Base-by-base conservation (phyloP, 805 yeast genomes). In the Suhomyces sp. region DNA sequence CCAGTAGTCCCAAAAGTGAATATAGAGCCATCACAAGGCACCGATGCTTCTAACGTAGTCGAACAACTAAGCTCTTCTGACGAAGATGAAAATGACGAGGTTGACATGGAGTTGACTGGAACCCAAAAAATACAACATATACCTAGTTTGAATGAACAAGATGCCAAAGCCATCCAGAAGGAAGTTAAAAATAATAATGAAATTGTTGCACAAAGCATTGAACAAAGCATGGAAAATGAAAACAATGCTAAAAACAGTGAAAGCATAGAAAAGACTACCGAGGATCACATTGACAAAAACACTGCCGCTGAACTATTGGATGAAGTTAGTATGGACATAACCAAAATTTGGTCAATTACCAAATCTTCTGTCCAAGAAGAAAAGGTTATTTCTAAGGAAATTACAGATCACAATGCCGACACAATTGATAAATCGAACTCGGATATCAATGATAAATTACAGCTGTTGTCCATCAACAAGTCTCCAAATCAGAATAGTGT, bases 91-190 rank as follows among this genome's bases (percentile, higher is more conserved):
- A 49, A 54, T 38, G 60, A 52, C 5, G 61, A 58, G 15, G 60
- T 51, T 6, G 67, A 65, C 33, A 66, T 66, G 63, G 72, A 69
- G 41, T 54, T 57, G 22, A 57, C 60, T 4, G 54, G 47, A 8
- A 44, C 52, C 4, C 59, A 49, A 22, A 54, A 44, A 22, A 9
- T 27, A 3, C 29, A 27, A 27, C 9, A 27, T 27, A 27, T 27
- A 27, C 17, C 17, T 17, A 33, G 17, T 5, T 33, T n/a, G 36
- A 29, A 29, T 29, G 26, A 24, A 24, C 10, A 29, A 29, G 31
- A 19, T 19, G 19, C 19, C 31, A 29, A 19, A 19, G 19, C 19
- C 19, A 19, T 19, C 19, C 19, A 19, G 19, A 19, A 19, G 19
- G 19, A 19, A 19, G 19, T 19, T 19, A 3, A 19, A 19, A 19